These are phyloP conservation scores for Chrysoporthe cubensis DNA, from an alignment of 2,329 filamentous ascomycete species.

Conservation along the genomic window DNA sequence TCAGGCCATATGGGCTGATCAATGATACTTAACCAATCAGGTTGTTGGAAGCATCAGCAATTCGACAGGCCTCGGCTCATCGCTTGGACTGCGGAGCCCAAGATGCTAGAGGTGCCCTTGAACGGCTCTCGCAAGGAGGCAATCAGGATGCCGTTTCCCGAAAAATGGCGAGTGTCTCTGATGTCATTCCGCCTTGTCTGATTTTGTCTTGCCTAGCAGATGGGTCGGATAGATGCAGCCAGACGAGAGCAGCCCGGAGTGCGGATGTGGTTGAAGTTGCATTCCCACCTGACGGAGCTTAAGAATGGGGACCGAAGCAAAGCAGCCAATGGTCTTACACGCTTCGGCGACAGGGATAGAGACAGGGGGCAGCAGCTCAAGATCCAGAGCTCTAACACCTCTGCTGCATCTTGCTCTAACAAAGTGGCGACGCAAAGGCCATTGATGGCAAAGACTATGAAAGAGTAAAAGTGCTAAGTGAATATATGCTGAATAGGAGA, in stretches of 20 bases:
- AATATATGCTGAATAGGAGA: not conserved
- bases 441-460: not conserved
- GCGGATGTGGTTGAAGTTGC: not conserved
- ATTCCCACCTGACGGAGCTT: not conserved
- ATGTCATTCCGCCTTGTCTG: too few relatives aligned
- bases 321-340: slow-evolving; percentile 21
- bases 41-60: not conserved
- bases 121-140: too few relatives aligned
- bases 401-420: not conserved
- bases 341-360: slow-evolving; percentile 6
- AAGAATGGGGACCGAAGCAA: not conserved
- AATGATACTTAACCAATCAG: not conserved
- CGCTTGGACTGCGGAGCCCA: too few relatives aligned
- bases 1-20: not conserved
- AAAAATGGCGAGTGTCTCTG: too few relatives aligned
- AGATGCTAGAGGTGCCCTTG: too few relatives aligned
- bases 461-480: not conserved
- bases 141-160: too few relatives aligned
- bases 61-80: not conserved
- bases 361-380: not conserved
- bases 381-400: not conserved
- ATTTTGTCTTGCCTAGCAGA: too few relatives aligned
- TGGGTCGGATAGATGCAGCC: too few relatives aligned
- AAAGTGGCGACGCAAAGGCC: not conserved
- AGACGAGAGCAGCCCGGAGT: too few relatives aligned